Evolutionary conservation across 2,329 filamentous ascomycete species (phyloP), one percentile per base, ranked within the genome.

Genomic region (Lachnellula occidentalis): DNA sequence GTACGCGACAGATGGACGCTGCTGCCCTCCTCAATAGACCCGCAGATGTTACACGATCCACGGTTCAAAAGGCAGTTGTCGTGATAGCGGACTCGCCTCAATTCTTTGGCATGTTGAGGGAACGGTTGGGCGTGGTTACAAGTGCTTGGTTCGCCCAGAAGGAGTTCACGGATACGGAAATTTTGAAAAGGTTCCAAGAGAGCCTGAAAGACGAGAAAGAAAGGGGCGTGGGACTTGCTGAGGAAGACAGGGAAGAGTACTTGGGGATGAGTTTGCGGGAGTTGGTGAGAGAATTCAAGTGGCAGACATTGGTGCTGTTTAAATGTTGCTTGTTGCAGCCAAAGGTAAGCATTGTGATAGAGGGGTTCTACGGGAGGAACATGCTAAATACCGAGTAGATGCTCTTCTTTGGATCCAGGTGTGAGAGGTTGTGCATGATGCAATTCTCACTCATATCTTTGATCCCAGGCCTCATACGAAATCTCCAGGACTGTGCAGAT

Each of bases 401-500:
- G 88, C 85, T 99, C 51, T 97, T 99, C 75, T 99, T 97, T 66
- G 92, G 94, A 58, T 91, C 92, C n/a, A 85, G 91, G 64, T 97
- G 94, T 72, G 94, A 99, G 72, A 82, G 88, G 61, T 76, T 99
- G 63, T 99, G 94, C 80, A 95, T 97, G 88, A 92, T 96, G 73
- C 94, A 99, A 71, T 99, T 97, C 74, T 94, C 92, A 43, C 81
- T 99, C 45, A 87, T 99, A 64, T 96, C 92, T 51, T 78, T 99
- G 66, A 95, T 99, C 74, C 94, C 94, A 46, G 91, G 92, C 56
- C 82, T 99, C 54, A 85, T 97, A 66, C 85, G 90, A 66, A 90
- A 88, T 65, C 80, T 99, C n/a, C 86, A 95, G 72, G 94, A 99
- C 73, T 95, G 90, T 66, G 92, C 94, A 48, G 91, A 96, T 67